phyloP scores from a whole-genome alignment of 73 alveolate genomes.

The Blepharisma stoltei region DNA sequence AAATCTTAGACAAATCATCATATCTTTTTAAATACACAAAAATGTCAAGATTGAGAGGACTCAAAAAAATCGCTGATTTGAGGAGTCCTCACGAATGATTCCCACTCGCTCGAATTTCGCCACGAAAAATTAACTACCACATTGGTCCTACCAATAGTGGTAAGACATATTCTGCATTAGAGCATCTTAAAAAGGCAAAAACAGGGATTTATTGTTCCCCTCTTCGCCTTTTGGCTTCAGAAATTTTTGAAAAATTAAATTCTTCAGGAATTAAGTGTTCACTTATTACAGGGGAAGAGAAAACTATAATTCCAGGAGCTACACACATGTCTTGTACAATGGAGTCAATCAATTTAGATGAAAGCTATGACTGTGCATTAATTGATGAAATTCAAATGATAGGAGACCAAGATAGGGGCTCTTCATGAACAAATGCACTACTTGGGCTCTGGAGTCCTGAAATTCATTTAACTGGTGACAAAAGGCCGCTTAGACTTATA shows the following conservation, averaged over 20 bases:
- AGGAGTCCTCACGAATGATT: constrained; percentile 69
- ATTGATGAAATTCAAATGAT: constrained; percentile 72
- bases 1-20: too few relatives aligned
- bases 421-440: constrained; percentile 67
- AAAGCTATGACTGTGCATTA: constrained; percentile 71
- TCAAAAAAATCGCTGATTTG: constrained; percentile 40
- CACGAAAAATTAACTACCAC: constrained; percentile 54
- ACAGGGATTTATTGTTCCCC: constrained; percentile 76
- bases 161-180: constrained; percentile 62
- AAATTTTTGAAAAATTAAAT: constrained; percentile 53
- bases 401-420: constrained; percentile 66
- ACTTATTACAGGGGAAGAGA: constrained; percentile 69
- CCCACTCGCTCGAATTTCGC: constrained; percentile 59
- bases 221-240: constrained; percentile 70
- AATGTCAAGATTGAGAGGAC: too few relatives aligned
- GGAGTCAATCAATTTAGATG: constrained; percentile 49
- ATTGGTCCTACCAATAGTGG: constrained; percentile 79
- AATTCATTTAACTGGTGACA: constrained; percentile 76
- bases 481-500: constrained; percentile 48
- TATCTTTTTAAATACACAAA: too few relatives aligned
- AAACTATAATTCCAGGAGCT: constrained; percentile 32
- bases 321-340: constrained; percentile 67
- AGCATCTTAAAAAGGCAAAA: constrained; percentile 52
- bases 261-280: constrained; percentile 53
- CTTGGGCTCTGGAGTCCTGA: constrained; percentile 62